These are phyloP conservation scores for Syncephalastrum sp. DNA, from an alignment of 371 early-diverging fungal species.

Conservation along the genomic window DNA sequence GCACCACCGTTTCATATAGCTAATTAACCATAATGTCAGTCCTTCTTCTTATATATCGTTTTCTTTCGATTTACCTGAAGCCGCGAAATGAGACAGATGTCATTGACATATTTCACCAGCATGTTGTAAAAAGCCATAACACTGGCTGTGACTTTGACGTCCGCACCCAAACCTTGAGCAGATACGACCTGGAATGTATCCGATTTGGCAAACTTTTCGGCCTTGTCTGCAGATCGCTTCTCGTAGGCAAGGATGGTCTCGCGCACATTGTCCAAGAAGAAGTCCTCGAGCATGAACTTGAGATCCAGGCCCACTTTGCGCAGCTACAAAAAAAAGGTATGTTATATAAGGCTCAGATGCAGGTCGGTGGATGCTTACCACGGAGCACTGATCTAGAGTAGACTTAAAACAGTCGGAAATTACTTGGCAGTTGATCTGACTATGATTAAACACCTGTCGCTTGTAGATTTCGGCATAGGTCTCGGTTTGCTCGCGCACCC, in stretches of 20 bases:
- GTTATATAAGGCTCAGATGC: not conserved
- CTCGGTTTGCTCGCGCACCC: conserved; percentile 87
- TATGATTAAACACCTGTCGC: conserved; percentile 81
- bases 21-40: conserved; percentile 5
- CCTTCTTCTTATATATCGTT: not conserved
- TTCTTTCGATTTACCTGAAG: conserved; percentile 45
- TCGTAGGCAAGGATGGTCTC: conserved; percentile 68
- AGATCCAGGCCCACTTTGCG: conserved; percentile 80
- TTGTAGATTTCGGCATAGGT: conserved; percentile 84
- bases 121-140: conserved; percentile 66
- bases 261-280: conserved; percentile 72
- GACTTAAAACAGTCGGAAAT: conserved; percentile 84
- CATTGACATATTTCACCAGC: conserved; percentile 78
- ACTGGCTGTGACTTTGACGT: conserved; percentile 54
- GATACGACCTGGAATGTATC: conserved; percentile 64
- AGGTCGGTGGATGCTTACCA: conserved; percentile 45
- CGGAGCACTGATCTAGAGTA: conserved; percentile 70
- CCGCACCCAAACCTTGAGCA: conserved; percentile 55
- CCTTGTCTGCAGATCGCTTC: conserved; percentile 42
- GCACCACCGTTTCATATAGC: conserved; percentile 44
- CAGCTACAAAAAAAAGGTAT: conserved; percentile 39
- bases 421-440: conserved; percentile 72
- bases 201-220: conserved; percentile 56
- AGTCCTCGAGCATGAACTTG: conserved; percentile 79
- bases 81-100: conserved; percentile 68